Evolutionary conservation across 108 stramenopile species (phyloP), one percentile per base, ranked within the genome.

Genomic region (Ochromonas danica): DNA sequence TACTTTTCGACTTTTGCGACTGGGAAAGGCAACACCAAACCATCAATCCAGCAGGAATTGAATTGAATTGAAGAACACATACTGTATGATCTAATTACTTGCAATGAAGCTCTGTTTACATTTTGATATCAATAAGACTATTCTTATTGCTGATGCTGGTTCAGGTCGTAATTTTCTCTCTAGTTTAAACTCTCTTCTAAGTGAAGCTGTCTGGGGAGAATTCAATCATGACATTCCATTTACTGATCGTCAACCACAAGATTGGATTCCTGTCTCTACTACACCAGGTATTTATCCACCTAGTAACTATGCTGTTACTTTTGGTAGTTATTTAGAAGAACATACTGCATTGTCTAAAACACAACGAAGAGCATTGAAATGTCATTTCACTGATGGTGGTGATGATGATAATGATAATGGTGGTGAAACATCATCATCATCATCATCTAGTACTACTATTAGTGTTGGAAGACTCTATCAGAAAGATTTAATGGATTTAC

Each of bases 51-150:
- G n/a, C n/a, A n/a, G n/a, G n/a, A n/a, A n/a, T n/a, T n/a, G n/a
- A n/a, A n/a, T n/a, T n/a, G n/a, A n/a, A n/a, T n/a, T n/a, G n/a
- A n/a, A n/a, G n/a, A n/a, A n/a, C n/a, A n/a, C n/a, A n/a, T n/a
- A n/a, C n/a, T n/a, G n/a, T 57, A 10, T 57, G 17, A 57, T 10
- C 51, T 22, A 17, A 57, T 22, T 57, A 22, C 10, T 57, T 10
- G 22, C 51, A 10, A 57, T 57, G 51, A 57, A 57, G 10, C 22
- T 57, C 17, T 17, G 10, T 57, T 57, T 67, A 25, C 63, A 67
- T 67, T 67, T 67, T 67, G 63, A 67, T 67, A 67, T 67, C 63
- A 67, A 67, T 67, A 67, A 67, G 31, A 67, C 63, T 3, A 33
- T 67, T 10, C 3, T 67, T 10, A 67, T 67, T 6, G 25, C 14